Evolutionary conservation across 495 filamentous ascomycete genomes (phyloP).

Genomic region (Penicillium silybi): DNA sequence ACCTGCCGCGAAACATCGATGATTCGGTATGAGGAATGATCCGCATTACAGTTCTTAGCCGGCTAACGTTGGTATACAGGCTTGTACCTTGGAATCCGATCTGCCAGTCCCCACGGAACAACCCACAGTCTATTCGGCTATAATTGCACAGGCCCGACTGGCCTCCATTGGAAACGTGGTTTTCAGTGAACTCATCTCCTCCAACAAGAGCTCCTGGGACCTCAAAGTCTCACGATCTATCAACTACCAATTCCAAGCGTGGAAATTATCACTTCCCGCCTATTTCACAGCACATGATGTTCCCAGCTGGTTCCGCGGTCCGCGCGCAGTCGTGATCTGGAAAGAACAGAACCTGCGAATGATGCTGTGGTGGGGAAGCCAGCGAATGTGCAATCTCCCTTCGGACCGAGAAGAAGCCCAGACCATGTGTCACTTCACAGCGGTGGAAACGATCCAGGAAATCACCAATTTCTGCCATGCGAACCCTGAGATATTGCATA

Average conservation of each 20-base stretch:
- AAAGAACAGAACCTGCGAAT: constrained; percentile 28
- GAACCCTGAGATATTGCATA: constrained; percentile 8
- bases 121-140: constrained; percentile 20
- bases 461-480: constrained; percentile 13
- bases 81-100: constrained; percentile 1
- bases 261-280: constrained; percentile 5
- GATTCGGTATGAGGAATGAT: constrained; percentile 11
- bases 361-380: constrained; percentile 13
- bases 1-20: constrained; percentile 20
- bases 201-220: constrained; percentile 4
- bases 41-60: background rate
- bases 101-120: constrained; percentile 2
- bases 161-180: constrained; percentile 16
- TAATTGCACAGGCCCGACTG: constrained; percentile 20
- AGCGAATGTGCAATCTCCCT: constrained; percentile 1
- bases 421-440: constrained; percentile 16
- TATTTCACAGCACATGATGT: constrained; percentile 16
- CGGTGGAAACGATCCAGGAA: constrained; percentile 20
- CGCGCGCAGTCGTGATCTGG: constrained; percentile 17
- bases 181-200: constrained; percentile 11
- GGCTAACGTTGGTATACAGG: background rate
- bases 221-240: constrained; percentile 13
- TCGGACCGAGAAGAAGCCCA: constrained; percentile 16
- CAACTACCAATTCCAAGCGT: constrained; percentile 10
- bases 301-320: constrained; percentile 20